These are phyloP conservation scores for Citrullus amarus DNA, from an alignment of 306 rosid genomes.

Conservation along the genomic window DNA sequence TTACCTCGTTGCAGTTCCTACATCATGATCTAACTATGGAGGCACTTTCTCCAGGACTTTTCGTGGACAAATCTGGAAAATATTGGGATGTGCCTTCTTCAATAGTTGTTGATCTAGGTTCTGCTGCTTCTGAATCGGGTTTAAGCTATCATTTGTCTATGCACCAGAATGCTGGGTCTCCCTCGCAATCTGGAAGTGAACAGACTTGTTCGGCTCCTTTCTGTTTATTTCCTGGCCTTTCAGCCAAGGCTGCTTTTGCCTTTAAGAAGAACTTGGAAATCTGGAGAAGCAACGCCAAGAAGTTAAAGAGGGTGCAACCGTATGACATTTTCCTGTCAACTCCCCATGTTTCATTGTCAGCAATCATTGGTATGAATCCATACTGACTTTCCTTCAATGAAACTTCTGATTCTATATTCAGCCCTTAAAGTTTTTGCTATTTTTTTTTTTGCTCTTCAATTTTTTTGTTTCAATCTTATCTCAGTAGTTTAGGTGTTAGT, in stretches of 20 bases:
- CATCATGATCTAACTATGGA: constrained; percentile 60
- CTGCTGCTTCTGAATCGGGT: constrained; percentile 45
- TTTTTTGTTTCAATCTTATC: not conserved
- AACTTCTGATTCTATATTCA: not conserved
- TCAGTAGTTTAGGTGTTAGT: not conserved
- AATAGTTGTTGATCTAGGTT: constrained; percentile 62
- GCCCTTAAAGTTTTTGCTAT: not conserved
- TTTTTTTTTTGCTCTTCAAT: not conserved
- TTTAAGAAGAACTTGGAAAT: constrained; percentile 44
- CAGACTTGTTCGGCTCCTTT: constrained; percentile 27
- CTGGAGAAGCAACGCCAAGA: constrained; percentile 61
- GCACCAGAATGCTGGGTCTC: constrained; percentile 49
- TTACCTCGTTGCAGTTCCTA: constrained; percentile 48
- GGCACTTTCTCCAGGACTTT: constrained; percentile 82
- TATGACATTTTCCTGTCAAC: constrained; percentile 70
- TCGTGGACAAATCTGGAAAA: constrained; percentile 52
- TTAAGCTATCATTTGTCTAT: constrained; percentile 52
- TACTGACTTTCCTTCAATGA: constrained; percentile 3
- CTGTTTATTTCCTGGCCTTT: constrained; percentile 63
- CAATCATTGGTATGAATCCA: constrained; percentile 47
- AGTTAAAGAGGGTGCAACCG: constrained; percentile 58
- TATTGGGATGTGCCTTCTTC: constrained; percentile 89
- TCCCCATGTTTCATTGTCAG: constrained; percentile 60
- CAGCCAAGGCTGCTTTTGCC: constrained; percentile 56
- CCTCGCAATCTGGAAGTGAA: constrained; percentile 31